Evolutionary conservation across 257 asterid species (phyloP).

Genomic region (Pogostemon cablin): DNA sequence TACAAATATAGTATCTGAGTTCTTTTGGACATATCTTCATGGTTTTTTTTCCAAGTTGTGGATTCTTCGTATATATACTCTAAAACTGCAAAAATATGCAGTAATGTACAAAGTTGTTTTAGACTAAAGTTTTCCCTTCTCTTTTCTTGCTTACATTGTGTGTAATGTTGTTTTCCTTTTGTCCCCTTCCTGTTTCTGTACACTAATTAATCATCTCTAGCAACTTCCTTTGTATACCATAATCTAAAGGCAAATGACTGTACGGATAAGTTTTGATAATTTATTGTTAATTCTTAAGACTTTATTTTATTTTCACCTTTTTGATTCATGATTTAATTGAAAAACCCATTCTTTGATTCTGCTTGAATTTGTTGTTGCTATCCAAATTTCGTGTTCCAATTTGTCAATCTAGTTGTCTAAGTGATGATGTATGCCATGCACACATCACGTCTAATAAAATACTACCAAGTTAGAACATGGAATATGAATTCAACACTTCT

Average conservation of each 20-base stretch:
- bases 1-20: constrained; percentile 16
- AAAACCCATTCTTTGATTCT: no score
- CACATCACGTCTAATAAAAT: no score
- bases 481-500: no score
- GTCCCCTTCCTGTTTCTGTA: neutral
- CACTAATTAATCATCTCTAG: neutral
- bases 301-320: no score
- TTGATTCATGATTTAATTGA: no score
- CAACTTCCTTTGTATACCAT: neutral
- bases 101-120: constrained; percentile 10
- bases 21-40: constrained; percentile 4
- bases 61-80: neutral
- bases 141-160: constrained; percentile 4
- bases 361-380: no score
- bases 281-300: no score
- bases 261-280: no score
- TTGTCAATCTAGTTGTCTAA: no score
- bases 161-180: neutral
- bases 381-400: no score
- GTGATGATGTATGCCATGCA: no score
- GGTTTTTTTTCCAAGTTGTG: constrained; percentile 1
- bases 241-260: neutral
- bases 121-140: constrained; percentile 7
- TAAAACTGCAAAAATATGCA: constrained; percentile 20
- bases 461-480: no score